A percentile compares a stretch with the other conserved stretches of the same genome.
phyloP scores from a whole-genome alignment of 768 basidiomycete genomes.

The Filobasidium floriforme region DNA sequence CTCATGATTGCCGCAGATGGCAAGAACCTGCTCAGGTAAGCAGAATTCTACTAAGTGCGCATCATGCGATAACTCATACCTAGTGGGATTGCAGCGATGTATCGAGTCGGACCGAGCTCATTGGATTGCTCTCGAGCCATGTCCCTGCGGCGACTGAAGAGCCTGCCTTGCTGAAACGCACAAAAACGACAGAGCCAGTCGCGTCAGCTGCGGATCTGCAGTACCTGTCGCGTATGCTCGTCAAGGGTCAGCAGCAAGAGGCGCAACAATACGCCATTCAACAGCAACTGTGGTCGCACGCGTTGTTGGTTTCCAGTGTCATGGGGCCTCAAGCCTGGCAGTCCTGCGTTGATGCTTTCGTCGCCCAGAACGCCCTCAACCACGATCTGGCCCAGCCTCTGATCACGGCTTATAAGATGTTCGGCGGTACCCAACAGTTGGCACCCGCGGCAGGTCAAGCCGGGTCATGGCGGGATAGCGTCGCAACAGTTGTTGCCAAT shows the following conservation, averaged over 20 bases:
- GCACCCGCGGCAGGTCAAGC: neutral
- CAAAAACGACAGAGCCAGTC: neutral
- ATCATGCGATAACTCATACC: neutral
- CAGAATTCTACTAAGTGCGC: constrained; percentile 12
- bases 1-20: constrained; percentile 86
- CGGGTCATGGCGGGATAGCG: constrained; percentile 73
- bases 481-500: constrained; percentile 71
- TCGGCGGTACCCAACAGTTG: constrained; percentile 63
- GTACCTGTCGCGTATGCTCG: constrained; percentile 52
- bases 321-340: constrained; percentile 92
- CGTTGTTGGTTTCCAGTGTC: constrained; percentile 85
- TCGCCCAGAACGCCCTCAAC: constrained; percentile 62
- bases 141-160: neutral
- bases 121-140: neutral
- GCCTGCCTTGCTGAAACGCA: neutral
- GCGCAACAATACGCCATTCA: constrained; percentile 85
- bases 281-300: constrained; percentile 88
- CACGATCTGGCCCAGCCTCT: constrained; percentile 55
- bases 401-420: constrained; percentile 70
- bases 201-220: constrained; percentile 5
- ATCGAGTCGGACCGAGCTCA: constrained; percentile 3
- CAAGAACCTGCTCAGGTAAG: constrained; percentile 74
- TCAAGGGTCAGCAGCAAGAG: constrained; percentile 73
- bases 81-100: constrained; percentile 1
- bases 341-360: constrained; percentile 77